phyloP scores from a whole-genome alignment of 2,329 filamentous ascomycete species.

The Colletotrichum godetiae region DNA sequence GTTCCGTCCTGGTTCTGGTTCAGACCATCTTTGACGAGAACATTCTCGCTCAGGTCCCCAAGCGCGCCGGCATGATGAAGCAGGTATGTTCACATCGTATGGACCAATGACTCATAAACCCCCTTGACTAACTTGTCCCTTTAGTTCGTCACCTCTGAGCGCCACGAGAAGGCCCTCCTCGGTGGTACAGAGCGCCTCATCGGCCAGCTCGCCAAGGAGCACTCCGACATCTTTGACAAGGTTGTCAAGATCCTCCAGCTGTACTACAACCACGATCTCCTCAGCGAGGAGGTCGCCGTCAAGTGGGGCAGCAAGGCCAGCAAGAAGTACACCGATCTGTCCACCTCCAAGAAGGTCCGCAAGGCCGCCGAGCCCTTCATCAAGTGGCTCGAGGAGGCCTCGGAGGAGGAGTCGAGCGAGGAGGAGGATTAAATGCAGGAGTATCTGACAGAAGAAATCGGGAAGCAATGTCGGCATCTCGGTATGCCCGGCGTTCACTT shows the following conservation, averaged over 20 bases:
- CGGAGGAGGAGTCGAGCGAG: slow-evolving; percentile 75
- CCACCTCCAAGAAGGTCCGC: slow-evolving; percentile 39
- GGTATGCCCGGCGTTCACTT: background rate
- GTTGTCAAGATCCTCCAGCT: slow-evolving; percentile 89
- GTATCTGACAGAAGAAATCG: background rate
- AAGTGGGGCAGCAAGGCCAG: slow-evolving; percentile 95
- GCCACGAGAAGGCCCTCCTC: slow-evolving; percentile 94
- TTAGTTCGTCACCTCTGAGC: slow-evolving; percentile 86
- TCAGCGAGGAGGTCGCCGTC: slow-evolving; percentile 88
- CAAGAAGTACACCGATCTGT: slow-evolving; percentile 83
- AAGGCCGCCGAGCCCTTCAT: slow-evolving; percentile 95
- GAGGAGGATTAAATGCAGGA: slow-evolving; percentile 60
- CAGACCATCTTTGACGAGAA: slow-evolving; percentile 94
- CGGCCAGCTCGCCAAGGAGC: slow-evolving; percentile 75
- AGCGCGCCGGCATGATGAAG: slow-evolving; percentile 88
- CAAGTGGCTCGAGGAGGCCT: slow-evolving; percentile 90
- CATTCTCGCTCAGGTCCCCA: slow-evolving; percentile 87
- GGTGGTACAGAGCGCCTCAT: slow-evolving; percentile 96
- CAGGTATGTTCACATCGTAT: slow-evolving; percentile 65
- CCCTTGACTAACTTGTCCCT: slow-evolving; percentile 42
- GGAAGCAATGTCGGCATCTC: background rate
- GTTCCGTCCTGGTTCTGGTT: slow-evolving; percentile 89
- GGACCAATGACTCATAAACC: background rate
- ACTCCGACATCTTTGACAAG: slow-evolving; percentile 79
- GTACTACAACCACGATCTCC: slow-evolving; percentile 90